Evolutionary conservation across 306 rosid species (phyloP).

Genomic region (Ormosia emarginata): DNA sequence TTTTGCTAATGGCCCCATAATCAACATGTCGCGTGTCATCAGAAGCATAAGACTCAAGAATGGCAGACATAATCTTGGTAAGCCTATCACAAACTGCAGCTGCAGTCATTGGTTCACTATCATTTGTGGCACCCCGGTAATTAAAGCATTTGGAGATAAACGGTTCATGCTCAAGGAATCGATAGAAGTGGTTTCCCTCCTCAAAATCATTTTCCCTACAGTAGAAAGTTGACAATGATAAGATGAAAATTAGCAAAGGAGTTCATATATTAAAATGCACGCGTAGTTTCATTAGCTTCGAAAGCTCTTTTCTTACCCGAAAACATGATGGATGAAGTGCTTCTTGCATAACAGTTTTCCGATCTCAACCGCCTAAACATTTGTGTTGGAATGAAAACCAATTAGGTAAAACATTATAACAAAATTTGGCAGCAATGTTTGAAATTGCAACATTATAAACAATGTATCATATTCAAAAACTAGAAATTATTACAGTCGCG

Average conservation of each 20-base stretch:
- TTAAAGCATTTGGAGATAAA: slow-evolving; percentile 69
- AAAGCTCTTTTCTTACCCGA: slow-evolving; percentile 59
- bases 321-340: slow-evolving; percentile 81
- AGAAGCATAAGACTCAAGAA: slow-evolving; percentile 90
- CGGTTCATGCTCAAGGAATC: slow-evolving; percentile 89
- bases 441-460: not conserved
- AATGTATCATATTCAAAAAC: not conserved
- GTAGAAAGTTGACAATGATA: slow-evolving; percentile 3
- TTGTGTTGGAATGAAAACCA: slow-evolving; percentile 9
- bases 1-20: slow-evolving; percentile 72
- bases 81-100: slow-evolving; percentile 57
- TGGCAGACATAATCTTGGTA: slow-evolving; percentile 80
- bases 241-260: not conserved
- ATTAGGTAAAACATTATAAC: not conserved
- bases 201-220: slow-evolving; percentile 74
- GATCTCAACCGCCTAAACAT: slow-evolving; percentile 71
- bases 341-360: slow-evolving; percentile 71
- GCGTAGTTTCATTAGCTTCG: slow-evolving; percentile 2
- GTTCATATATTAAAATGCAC: not conserved
- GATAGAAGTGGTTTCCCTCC: slow-evolving; percentile 78
- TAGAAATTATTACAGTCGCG: not conserved
- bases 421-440: not conserved
- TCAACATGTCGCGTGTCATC: slow-evolving; percentile 62
- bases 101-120: slow-evolving; percentile 66
- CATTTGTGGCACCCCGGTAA: slow-evolving; percentile 59